These are phyloP conservation scores for Neophaeococcomyces aloes DNA, from an alignment of 2,329 filamentous ascomycete species.

Conservation along the genomic window DNA sequence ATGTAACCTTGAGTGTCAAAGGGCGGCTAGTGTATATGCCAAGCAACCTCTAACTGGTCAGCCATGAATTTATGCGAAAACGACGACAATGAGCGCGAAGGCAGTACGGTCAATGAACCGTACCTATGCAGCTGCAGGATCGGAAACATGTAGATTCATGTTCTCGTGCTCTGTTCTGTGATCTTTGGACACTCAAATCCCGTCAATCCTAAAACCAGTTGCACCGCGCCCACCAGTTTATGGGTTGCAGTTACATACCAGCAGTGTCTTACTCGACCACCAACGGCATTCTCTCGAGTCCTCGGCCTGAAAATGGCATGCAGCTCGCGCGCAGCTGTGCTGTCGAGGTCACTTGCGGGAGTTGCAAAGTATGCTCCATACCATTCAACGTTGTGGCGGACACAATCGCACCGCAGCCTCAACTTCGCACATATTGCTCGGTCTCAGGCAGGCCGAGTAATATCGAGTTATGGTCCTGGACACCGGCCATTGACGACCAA, in stretches of 20 bases:
- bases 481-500: constrained; percentile 4
- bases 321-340: constrained; percentile 1
- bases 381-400: background rate
- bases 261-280: background rate
- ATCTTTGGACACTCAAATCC: no score
- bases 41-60: no score
- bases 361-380: constrained; percentile 2
- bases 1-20: no score
- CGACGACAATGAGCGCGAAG: no score
- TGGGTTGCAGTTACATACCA: background rate
- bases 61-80: no score
- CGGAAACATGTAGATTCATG: no score
- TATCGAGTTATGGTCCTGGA: background rate
- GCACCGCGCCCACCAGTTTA: background rate
- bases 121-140: no score
- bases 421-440: constrained; percentile 1
- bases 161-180: no score
- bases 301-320: background rate
- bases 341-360: constrained; percentile 2
- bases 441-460: constrained; percentile 3
- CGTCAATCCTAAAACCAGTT: background rate
- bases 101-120: no score
- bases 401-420: constrained; percentile 3
- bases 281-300: background rate
- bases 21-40: no score